Base-by-base conservation (phyloP, 345 rosid species). In the Linum trigynum region DNA sequence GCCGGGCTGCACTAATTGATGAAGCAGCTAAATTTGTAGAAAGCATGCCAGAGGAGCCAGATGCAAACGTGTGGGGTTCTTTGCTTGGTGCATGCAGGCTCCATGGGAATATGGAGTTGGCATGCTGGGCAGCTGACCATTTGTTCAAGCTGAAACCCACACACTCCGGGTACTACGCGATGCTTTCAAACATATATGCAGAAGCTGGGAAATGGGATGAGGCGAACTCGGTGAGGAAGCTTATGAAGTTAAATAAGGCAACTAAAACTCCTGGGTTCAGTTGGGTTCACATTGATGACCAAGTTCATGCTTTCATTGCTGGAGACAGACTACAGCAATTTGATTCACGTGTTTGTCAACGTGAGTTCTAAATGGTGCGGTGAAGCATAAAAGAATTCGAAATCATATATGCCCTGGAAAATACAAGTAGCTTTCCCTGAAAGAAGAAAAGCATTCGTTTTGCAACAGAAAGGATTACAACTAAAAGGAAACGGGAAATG, bases 121-220 rank as follows among this genome's bases (percentile, higher is more conserved):
- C 76, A 36, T 57, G 74, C 61, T 84, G 80, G 78, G 82, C 83
- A 55, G 92, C 87, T 0, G 75, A 74, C 66, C 76, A 74, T 51
- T 73, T 84, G 66, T 75, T 86, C 38, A 48, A 75, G 74, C 63
- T 86, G 71, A 80, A 78, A 70, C 89, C 92, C 17, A 63, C 71
- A 40, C 78, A 82, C 61, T 67, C 76, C 23, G 84, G 87, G 63
- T 76, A 84, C 67, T 80, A 83, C 63, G 57, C 69, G 9, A 70
- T 81, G 23, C 79, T 83, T 16, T 80, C 82, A 61, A 83, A 81
- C 66, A 68, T 85, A 73, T 78, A 71, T 35, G 81, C 86, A 7
- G 82, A 81, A 67, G 81, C 78, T 1, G 78, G 78, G 72, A 73
- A 79, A 64, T 79, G 84, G 86, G 81, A 83, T 16, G 91, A 83